Evolutionary conservation across 306 rosid species (phyloP), one percentile per base, ranked within the genome.

Genomic region (Sicyos edulis): DNA sequence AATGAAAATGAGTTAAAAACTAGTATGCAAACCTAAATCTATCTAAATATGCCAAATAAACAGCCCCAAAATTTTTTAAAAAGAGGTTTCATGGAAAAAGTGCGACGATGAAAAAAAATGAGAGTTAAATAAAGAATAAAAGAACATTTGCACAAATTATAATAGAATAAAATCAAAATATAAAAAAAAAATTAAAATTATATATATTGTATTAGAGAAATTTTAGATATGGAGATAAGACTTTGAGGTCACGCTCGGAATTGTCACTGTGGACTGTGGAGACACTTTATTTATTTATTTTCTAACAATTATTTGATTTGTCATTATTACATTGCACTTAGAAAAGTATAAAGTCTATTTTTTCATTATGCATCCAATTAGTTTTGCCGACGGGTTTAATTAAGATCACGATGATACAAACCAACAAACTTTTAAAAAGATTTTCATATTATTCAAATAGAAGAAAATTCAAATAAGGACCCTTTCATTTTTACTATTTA

Each of bases 321-420:
- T 17, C 70, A 64, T 64, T 64, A 64, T 64, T 64, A 10, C 32
- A 42, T 40, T 37, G 70, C 70, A 63, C 26, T 64, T 64, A 42
- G 2, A 17, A 64, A 40, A 17, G 29, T 12, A 8, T 2, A 55
- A 40, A 40, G 53, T 64, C 70, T 6, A 34, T 9, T n/a, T 37
- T 8, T 32, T 62, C 69, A 37, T 34, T 3, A 62, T 62, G 21
- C 50, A 37, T 22, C 29, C 70, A 64, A 51, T 64, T 26, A 64
- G 44, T 1, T 63, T 10, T 40, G 52, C 52, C 70, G 70, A 63
- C 29, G 51, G 52, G 2, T 8, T 52, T 57, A 57, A 58, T 24
- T 24, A 57, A 22, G 8, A 57, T 21, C n/a, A 55, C 32, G 7
- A 55, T 55, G 5, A 4, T 1, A 56, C 8, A 51, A 20, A 55